Evolutionary conservation across 164 flowering plant genomes (phyloP).

Genomic region (Vitis amurensis): DNA sequence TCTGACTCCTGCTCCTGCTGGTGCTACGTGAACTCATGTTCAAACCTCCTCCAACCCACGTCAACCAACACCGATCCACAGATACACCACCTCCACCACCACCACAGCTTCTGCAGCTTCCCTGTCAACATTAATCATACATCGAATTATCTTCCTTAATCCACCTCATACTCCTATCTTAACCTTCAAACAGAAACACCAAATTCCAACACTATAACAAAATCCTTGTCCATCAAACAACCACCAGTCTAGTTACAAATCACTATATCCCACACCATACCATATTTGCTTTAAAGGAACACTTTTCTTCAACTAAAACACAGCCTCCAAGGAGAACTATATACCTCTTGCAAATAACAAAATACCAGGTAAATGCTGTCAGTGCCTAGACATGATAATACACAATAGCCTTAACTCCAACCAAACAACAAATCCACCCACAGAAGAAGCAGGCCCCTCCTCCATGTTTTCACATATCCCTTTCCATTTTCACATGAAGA

Average conservation of each 20-base stretch:
- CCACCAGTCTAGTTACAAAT: constrained; percentile 6
- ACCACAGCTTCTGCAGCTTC: constrained; percentile 18
- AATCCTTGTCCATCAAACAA: constrained; percentile 14
- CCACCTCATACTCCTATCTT: constrained; percentile 19
- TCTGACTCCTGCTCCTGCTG: constrained; percentile 32
- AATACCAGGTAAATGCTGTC: neutral
- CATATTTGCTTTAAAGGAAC: neutral
- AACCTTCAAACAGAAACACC: constrained; percentile 22
- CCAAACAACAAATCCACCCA: neutral
- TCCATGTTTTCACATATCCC: neutral
- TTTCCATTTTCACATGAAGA: constrained; percentile 2
- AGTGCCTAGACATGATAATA: neutral
- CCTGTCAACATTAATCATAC: constrained; percentile 34
- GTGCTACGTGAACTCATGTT: constrained; percentile 43
- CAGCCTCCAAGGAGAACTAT: neutral
- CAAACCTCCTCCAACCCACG: constrained; percentile 24
- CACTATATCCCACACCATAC: constrained; percentile 11
- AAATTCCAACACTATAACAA: constrained; percentile 14
- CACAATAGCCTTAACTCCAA: neutral
- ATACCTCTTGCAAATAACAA: constrained; percentile 5
- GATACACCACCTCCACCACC: constrained; percentile 17
- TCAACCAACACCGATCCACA: constrained; percentile 24
- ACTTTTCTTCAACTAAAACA: constrained; percentile 7
- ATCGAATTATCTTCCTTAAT: constrained; percentile 15
- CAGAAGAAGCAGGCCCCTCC: neutral